Evolutionary conservation across 345 rosid genomes (phyloP), one percentile per base, ranked within the genome.

Genomic region (Populus ilicifolia): DNA sequence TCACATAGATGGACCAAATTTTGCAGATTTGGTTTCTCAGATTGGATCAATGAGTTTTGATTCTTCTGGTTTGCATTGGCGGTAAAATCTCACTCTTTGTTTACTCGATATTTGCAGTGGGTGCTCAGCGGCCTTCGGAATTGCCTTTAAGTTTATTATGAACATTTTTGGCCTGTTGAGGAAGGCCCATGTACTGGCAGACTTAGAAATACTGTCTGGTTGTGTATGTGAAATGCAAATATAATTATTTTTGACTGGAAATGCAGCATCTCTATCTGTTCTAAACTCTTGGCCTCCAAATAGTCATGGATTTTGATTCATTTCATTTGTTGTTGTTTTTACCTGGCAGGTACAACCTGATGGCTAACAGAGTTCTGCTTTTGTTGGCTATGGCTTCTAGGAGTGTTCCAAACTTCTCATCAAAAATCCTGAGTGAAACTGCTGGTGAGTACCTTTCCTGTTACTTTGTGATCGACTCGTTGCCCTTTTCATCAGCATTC

Each of bases 351-450:
- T 93, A 96, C 83, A 96, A 96, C 85, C 85, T 96, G 83, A 96
- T 96, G 98, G 99, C 99, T 77, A 96, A 96, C 87, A 89, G 99
- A 86, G 92, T 93, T 78, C 87, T 96, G 80, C 91, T 96, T 82
- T 85, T 96, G 81, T 84, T 96, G 87, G 97, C 97, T 77, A 90
- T 96, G 98, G 87, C 96, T 48, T 92, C 91, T 78, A 89, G 89
- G 84, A 88, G 75, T 82, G 92, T 87, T 78, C 90, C 94, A 44
- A 87, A 74, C 86, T 78, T 88, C 81, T 92, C 96, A 79, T 80
- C 91, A 50, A 92, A 89, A 82, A 88, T 92, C 81, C 86, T 89
- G 83, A 84, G 86, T 85, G 95, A 93, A 88, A 92, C 99, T 77
- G 88, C 98, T 71, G 93, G 99, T 96, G 64, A 83, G 90, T 81